Conservation (phyloP, 192 early-diverging fungal species). For the Coemansia sp. region DNA sequence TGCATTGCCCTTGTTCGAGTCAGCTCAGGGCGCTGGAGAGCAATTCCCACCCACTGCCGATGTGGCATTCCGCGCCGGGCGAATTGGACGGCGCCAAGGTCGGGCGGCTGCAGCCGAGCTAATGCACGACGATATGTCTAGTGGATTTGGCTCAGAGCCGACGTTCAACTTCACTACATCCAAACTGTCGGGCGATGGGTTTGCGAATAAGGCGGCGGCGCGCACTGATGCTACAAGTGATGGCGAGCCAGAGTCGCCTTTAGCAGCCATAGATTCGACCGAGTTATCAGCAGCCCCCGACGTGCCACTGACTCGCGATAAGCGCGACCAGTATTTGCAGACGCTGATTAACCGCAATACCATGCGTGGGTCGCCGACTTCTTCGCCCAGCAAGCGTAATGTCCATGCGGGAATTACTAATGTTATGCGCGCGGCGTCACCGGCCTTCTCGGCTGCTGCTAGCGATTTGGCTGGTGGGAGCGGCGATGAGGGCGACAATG, state of each 20-base stretch:
- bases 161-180: slow-evolving; percentile 13
- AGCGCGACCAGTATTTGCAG: slow-evolving; percentile 53
- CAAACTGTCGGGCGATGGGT: slow-evolving; percentile 10
- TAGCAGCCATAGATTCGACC: slow-evolving; percentile 1
- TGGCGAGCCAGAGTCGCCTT: slow-evolving; percentile 15
- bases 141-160: not conserved
- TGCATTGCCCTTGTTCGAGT: not conserved
- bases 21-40: not conserved
- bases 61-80: slow-evolving; percentile 2
- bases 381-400: slow-evolving; percentile 28
- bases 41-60: slow-evolving; percentile 19
- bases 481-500: slow-evolving; percentile 26
- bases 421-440: slow-evolving; percentile 36
- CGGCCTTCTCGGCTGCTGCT: slow-evolving; percentile 8
- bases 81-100: slow-evolving; percentile 48
- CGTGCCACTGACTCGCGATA: slow-evolving; percentile 46
- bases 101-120: slow-evolving; percentile 36
- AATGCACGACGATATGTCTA: slow-evolving; percentile 24
- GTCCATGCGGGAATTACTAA: slow-evolving; percentile 24
- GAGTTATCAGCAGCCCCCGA: slow-evolving; percentile 16
- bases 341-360: slow-evolving; percentile 52
- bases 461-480: slow-evolving; percentile 7
- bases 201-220: not conserved
- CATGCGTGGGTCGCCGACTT: slow-evolving; percentile 16
- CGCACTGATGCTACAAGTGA: slow-evolving; percentile 7